These are phyloP conservation scores for Ustulina deusta DNA, from an alignment of 2,329 filamentous ascomycete species.

Conservation along the genomic window DNA sequence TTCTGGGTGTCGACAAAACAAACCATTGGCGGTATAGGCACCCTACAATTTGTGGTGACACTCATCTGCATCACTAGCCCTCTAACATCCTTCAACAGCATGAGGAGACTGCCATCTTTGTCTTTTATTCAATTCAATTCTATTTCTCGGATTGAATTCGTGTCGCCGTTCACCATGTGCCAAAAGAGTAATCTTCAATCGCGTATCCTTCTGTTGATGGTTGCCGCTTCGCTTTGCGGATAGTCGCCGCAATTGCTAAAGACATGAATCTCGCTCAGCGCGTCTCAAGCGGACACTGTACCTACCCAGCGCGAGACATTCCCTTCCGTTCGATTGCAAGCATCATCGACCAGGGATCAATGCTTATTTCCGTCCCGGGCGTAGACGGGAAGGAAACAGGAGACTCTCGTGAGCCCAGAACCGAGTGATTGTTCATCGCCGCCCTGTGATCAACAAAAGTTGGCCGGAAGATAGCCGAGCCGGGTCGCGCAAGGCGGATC, in stretches of 20 bases:
- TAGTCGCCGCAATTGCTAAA: slow-evolving; percentile 1
- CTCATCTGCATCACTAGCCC: not conserved
- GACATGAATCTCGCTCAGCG: slow-evolving; percentile 20
- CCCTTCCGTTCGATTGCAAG: slow-evolving; percentile 1
- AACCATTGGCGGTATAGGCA: not conserved
- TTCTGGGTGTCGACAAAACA: not conserved
- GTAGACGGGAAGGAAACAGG: not conserved
- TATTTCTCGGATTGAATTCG: not conserved
- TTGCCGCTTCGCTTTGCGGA: slow-evolving; percentile 10
- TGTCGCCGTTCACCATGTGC: not conserved
- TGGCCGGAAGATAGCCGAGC: slow-evolving; percentile 31
- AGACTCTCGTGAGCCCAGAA: slow-evolving; percentile 16
- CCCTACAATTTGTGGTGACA: not conserved
- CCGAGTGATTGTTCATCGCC: slow-evolving; percentile 13
- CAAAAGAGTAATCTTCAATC: not conserved
- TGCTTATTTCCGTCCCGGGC: slow-evolving; percentile 1
- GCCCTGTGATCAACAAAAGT: slow-evolving; percentile 25
- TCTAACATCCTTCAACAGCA: not conserved
- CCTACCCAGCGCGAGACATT: not conserved
- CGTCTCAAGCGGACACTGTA: not conserved
- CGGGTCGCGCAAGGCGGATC: slow-evolving; percentile 22
- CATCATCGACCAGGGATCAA: slow-evolving; percentile 5
- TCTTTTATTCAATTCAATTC: not conserved
- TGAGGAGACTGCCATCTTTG: not conserved
- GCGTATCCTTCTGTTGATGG: slow-evolving; percentile 28